Base-by-base conservation (phyloP, 2,329 filamentous ascomycete genomes). In the Fusarium sp. region DNA sequence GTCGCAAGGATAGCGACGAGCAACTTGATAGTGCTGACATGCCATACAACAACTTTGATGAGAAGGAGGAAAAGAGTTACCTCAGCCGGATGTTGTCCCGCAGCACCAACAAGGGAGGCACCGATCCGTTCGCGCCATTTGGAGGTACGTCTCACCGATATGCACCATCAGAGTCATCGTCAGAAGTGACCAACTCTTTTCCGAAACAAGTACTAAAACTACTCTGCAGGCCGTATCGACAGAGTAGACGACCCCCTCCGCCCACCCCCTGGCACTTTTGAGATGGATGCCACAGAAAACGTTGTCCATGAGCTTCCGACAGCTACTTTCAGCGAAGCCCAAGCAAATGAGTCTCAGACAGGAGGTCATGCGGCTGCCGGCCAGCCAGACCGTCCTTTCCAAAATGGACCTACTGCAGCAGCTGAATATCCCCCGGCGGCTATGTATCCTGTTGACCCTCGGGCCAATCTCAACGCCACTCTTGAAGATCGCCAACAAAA, bases 61-160 rank as follows among this genome's bases (percentile, higher is more conserved):
- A 82, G 30, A 81, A 83, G 60, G 72, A 77, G 26, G 63, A 68
- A 22, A 71, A 63, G 42, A 39, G 51, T 39, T 41, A 63, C n/a
- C 70, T 71, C 35, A 73, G 73, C n/a, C 66, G 70, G 30, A 69
- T 78, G 55, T 78, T 78, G 39, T 66, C 77, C 28, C 78, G 80
- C 39, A 78, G 77, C 15, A 78, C 77, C 13, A 79, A 67, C 22
- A 76, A 76, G 42, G 74, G 66, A 41, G 75, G 67, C 63, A 63
- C 69, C 48, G 84, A 85, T 58, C 81, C 84, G 5, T 85, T 86
- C 75, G 84, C 83, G 4, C 81, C 83, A 17, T 86, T 86, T 79
- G 84, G 85, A 80, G 85, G 85, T 86, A 75, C 77, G 80, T 69
- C 42, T 58, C 38, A 45, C 58, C 30, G 45, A 36, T 65, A 36